Conservation (phyloP, 2,329 filamentous ascomycete genomes). For the Bipolaris sorokiniana region DNA sequence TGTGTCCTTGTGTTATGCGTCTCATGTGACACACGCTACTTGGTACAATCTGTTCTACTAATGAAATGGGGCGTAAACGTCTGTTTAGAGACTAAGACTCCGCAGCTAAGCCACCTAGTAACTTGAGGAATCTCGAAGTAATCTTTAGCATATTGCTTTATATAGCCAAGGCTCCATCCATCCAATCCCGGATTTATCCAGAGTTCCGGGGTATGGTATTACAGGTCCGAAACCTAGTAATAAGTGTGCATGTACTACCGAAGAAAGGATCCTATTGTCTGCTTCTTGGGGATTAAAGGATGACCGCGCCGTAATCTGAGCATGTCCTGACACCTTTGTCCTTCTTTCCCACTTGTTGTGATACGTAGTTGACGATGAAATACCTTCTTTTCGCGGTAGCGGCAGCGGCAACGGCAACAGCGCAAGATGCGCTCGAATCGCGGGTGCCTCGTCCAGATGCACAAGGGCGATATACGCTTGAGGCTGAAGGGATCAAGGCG, state of each 20-base stretch:
- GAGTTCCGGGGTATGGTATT: constrained; percentile 15
- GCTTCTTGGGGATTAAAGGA: constrained; percentile 17
- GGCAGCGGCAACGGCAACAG: constrained; percentile 25
- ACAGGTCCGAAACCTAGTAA: constrained; percentile 13
- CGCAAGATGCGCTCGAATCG: constrained; percentile 17
- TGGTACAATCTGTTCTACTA: neutral
- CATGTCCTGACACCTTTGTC: constrained; percentile 9
- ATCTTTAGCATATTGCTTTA: constrained; percentile 27
- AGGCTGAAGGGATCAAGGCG: constrained; percentile 40
- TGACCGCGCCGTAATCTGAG: constrained; percentile 3
- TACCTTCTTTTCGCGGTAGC: constrained; percentile 26
- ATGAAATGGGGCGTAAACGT: constrained; percentile 7
- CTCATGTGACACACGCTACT: constrained; percentile 1
- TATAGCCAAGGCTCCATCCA: constrained; percentile 24
- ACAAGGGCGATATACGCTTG: constrained; percentile 38
- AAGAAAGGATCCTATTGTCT: neutral
- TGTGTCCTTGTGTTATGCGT: neutral
- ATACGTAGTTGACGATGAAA: constrained; percentile 25
- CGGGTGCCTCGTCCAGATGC: constrained; percentile 30
- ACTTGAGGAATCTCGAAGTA: constrained; percentile 14
- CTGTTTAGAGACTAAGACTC: neutral
- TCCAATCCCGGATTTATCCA: constrained; percentile 20
- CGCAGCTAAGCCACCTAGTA: constrained; percentile 12
- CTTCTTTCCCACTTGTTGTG: constrained; percentile 5
- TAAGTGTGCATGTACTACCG: constrained; percentile 13